Conservation (phyloP, 2,329 filamentous ascomycete species). For the Capronia epimyces region DNA sequence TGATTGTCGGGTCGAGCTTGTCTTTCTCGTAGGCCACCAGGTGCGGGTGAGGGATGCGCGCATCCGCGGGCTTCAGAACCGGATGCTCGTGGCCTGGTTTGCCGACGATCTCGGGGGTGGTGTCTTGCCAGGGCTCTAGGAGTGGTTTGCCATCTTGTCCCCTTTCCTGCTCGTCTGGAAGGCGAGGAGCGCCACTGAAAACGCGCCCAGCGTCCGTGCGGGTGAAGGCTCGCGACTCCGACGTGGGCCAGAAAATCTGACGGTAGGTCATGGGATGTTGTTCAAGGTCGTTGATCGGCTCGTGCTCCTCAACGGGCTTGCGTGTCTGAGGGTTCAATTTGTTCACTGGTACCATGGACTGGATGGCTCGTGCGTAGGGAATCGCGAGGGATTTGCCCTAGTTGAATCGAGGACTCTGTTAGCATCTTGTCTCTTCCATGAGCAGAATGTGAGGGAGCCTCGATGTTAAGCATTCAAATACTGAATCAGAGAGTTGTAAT, state of each 20-base stretch:
- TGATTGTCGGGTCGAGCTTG: constrained; percentile 34
- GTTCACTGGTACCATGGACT: constrained; percentile 74
- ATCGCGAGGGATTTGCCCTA: constrained; percentile 71
- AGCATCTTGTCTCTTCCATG: background rate
- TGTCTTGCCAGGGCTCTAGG: constrained; percentile 32
- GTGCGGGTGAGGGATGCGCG: constrained; percentile 60
- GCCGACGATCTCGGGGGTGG: constrained; percentile 38
- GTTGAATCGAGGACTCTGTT: background rate
- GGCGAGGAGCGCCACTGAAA: constrained; percentile 46
- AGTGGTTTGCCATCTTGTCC: constrained; percentile 28
- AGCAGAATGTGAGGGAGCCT: too few species aligned
- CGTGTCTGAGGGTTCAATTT: constrained; percentile 38
- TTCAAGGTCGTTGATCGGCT: constrained; percentile 60
- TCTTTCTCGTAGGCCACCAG: constrained; percentile 49
- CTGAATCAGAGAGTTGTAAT: constrained; percentile 66
- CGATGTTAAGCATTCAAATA: too few species aligned
- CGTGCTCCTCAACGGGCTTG: constrained; percentile 44
- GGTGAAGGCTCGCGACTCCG: constrained; percentile 61
- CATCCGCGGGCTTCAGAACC: constrained; percentile 56
- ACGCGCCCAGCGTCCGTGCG: constrained; percentile 59
- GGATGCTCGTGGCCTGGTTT: constrained; percentile 42
- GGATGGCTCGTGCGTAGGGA: constrained; percentile 70
- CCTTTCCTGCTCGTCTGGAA: constrained; percentile 35
- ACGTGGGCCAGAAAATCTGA: constrained; percentile 58
- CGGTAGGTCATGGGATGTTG: constrained; percentile 51